These are phyloP conservation scores for Sphaceloma murrayae DNA, from an alignment of 2,329 filamentous ascomycete genomes.

Conservation along the genomic window DNA sequence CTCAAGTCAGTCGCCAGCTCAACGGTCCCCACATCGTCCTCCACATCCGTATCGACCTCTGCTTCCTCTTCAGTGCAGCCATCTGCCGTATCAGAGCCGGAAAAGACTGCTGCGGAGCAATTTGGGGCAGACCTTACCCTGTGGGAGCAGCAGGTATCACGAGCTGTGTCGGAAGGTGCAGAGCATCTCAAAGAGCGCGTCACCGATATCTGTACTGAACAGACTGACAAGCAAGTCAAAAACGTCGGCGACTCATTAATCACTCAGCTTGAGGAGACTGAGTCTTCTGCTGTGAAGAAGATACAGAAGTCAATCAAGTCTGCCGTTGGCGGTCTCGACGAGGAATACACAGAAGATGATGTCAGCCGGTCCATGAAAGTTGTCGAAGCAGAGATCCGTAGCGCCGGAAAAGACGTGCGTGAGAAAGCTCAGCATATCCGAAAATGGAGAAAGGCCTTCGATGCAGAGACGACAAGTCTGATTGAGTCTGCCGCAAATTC, in stretches of 20 bases:
- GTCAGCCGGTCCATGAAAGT: constrained; percentile 44
- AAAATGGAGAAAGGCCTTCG: constrained; percentile 64
- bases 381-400: constrained; percentile 49
- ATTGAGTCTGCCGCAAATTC: constrained; percentile 66
- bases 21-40: constrained; percentile 8
- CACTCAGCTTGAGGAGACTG: constrained; percentile 56
- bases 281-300: constrained; percentile 51
- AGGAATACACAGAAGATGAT: constrained; percentile 46
- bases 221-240: constrained; percentile 57
- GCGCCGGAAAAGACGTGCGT: constrained; percentile 64
- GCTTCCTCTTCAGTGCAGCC: neutral
- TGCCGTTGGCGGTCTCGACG: constrained; percentile 46
- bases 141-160: constrained; percentile 84
- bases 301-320: constrained; percentile 59
- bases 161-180: constrained; percentile 75
- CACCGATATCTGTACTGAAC: constrained; percentile 61
- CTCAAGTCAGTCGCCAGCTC: constrained; percentile 10
- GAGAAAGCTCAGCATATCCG: constrained; percentile 67
- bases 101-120: constrained; percentile 41
- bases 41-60: neutral
- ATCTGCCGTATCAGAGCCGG: constrained; percentile 27
- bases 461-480: constrained; percentile 57
- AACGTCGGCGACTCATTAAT: constrained; percentile 58
- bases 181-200: constrained; percentile 56
- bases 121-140: constrained; percentile 68